Base-by-base conservation (phyloP, 371 early-diverging fungal species). In the Dichotomocladium elegans region DNA sequence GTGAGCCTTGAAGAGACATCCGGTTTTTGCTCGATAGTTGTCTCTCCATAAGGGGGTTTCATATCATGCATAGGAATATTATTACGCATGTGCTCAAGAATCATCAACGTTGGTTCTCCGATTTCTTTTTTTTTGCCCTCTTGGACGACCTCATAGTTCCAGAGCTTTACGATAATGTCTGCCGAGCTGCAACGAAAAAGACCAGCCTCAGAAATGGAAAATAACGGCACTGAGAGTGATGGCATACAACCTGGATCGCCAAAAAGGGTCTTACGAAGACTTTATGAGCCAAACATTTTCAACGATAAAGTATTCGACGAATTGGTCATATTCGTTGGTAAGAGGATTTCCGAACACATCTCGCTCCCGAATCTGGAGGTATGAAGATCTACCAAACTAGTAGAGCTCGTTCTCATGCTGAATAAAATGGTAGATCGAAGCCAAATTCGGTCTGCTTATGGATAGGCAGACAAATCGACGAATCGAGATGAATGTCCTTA, bases 381-480 rank as follows among this genome's bases (percentile, higher is more conserved):
- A 86, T 84, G 66, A 53, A 47, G 34, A 14, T 41, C 29, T 14
- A 37, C 17, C 33, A 3, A 26, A 14, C 8, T 4, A 3, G 12
- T 41, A 17, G 4, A 17, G 41, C 4, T 27, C 12, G 4, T 3
- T 22, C 41, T 4, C 7, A 24, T 1, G 29, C 27, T 47, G 29
- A 26, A 21, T 47, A 9, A 25, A 27, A 45, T 21, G 28, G 17
- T 53, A 88, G 88, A 90, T 93, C 53, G 93, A 93, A 61, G 92
- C 88, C 14, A 93, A 93, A 61, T 64, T 93, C 17, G 93, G 93
- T 14, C 48, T 76, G 19, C 63, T 93, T 33, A 61, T 89, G 4
- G 89, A 89, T 56, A 88, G 78, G 50, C 60, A 60, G 17, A 81
- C 81, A 3, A 53, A 68, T 0, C 57, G 70, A 44, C 79, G 93